A percentile compares a stretch with the other conserved stretches of the same genome.
phyloP scores from a whole-genome alignment of 2,329 filamentous ascomycete genomes.

The Ascochyta clinopodiicola region DNA sequence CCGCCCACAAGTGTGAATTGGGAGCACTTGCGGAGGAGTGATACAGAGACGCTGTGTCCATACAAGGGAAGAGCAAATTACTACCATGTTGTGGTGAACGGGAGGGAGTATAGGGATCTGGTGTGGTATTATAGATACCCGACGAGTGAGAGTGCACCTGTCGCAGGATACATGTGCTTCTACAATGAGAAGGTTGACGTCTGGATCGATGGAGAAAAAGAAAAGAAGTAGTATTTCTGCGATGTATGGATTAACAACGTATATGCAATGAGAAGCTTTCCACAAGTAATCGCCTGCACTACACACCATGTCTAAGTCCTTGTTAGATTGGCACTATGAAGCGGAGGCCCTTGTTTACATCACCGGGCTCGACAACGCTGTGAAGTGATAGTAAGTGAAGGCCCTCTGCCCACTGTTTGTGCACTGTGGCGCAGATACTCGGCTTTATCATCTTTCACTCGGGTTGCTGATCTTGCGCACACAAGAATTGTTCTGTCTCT shows the following conservation, averaged over 20 bases:
- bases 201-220: conserved; percentile 60
- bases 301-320: background rate
- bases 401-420: background rate
- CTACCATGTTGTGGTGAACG: conserved; percentile 61
- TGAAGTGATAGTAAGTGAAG: background rate
- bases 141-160: conserved; percentile 60
- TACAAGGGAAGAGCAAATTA: conserved; percentile 73
- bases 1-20: conserved; percentile 60
- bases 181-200: conserved; percentile 74
- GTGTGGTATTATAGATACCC: conserved; percentile 70
- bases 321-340: background rate
- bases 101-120: conserved; percentile 56
- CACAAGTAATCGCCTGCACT: background rate
- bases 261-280: background rate
- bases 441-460: background rate
- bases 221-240: conserved; percentile 19
- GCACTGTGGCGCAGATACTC: background rate
- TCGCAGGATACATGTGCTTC: conserved; percentile 67
- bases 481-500: background rate
- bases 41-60: conserved; percentile 65
- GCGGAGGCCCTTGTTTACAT: background rate
- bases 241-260: background rate
- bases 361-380: background rate
- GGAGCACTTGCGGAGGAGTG: conserved; percentile 56
- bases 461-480: background rate